A percentile compares a stretch with the other conserved stretches of the same genome.
phyloP scores from a whole-genome alignment of 2,329 filamentous ascomycete species.

The Colletotrichum sublineola region DNA sequence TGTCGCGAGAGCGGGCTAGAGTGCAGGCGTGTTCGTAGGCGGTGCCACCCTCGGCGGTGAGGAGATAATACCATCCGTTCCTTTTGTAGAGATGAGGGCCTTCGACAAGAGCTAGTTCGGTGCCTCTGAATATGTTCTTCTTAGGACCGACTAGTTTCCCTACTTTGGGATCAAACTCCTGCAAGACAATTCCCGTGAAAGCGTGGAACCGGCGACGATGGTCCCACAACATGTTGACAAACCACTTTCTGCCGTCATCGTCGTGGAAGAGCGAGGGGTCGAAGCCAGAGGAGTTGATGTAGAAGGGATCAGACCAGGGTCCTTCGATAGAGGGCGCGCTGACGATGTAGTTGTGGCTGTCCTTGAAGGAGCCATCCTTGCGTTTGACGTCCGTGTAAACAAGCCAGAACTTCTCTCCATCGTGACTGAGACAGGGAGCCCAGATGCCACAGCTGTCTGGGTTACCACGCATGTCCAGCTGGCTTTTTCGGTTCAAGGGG shows the following conservation, averaged over 20 bases:
- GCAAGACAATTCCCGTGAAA: conserved; percentile 70
- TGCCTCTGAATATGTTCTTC: conserved; percentile 69
- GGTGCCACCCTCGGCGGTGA: conserved; percentile 72
- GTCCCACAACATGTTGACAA: conserved; percentile 70
- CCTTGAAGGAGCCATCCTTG: conserved; percentile 75
- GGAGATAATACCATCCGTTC: conserved; percentile 70
- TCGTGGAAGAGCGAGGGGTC: conserved; percentile 73
- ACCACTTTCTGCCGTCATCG: conserved; percentile 67
- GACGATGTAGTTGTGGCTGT: conserved; percentile 75
- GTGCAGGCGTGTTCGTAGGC: conserved; percentile 73
- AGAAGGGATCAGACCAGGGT: conserved; percentile 72
- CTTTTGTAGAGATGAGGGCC: conserved; percentile 71
- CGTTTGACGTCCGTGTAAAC: conserved; percentile 77
- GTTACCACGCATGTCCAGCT: conserved; percentile 70
- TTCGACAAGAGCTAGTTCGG: conserved; percentile 67
- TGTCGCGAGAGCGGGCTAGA: conserved; percentile 63
- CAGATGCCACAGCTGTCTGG: conserved; percentile 73
- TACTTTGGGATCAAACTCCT: conserved; percentile 66
- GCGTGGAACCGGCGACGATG: conserved; percentile 61
- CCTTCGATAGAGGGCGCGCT: conserved; percentile 65
- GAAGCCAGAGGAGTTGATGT: conserved; percentile 72
- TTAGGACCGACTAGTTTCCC: conserved; percentile 67
- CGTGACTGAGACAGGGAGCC: conserved; percentile 74
- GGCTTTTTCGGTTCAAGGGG: conserved; percentile 62
- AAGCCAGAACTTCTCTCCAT: conserved; percentile 71